Conservation (phyloP, 2,329 filamentous ascomycete species). For the Paecilomyces sp. region DNA sequence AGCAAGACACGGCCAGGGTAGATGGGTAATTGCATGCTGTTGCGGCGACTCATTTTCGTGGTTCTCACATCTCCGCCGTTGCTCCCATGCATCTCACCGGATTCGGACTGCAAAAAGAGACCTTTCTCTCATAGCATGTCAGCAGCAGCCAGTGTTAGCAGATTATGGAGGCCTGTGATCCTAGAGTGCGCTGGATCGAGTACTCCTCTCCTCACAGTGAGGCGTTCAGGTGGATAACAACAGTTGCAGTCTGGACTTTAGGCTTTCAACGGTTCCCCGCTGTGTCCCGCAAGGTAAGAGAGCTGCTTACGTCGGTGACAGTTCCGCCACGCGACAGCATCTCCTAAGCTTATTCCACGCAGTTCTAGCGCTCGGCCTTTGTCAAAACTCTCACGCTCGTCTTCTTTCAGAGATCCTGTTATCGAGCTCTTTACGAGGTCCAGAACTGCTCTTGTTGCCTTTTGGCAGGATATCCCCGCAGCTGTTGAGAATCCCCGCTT, state of each 20-base stretch:
- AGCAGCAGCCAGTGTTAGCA: neutral
- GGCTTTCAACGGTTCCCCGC: neutral
- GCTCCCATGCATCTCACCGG: conserved; percentile 7
- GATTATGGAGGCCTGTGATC: neutral
- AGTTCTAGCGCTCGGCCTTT: neutral
- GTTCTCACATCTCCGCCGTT: neutral
- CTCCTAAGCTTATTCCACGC: neutral
- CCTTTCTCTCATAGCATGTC: neutral
- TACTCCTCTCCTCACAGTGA: neutral
- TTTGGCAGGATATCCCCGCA: neutral
- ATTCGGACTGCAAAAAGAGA: conserved; percentile 2
- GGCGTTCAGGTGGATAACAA: neutral
- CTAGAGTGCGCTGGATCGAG: neutral
- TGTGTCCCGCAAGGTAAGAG: neutral
- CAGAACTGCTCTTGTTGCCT: neutral
- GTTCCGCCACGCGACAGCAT: neutral
- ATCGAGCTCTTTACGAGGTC: neutral
- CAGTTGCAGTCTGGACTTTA: neutral
- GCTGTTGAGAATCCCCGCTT: neutral
- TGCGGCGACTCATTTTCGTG: neutral
- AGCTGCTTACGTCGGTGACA: neutral
- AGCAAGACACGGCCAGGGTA: neutral
- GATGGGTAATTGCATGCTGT: neutral
- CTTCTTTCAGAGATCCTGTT: neutral
- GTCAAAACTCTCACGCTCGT: neutral